Base-by-base conservation (phyloP, 345 rosid species). In the Gossypium arboreum region DNA sequence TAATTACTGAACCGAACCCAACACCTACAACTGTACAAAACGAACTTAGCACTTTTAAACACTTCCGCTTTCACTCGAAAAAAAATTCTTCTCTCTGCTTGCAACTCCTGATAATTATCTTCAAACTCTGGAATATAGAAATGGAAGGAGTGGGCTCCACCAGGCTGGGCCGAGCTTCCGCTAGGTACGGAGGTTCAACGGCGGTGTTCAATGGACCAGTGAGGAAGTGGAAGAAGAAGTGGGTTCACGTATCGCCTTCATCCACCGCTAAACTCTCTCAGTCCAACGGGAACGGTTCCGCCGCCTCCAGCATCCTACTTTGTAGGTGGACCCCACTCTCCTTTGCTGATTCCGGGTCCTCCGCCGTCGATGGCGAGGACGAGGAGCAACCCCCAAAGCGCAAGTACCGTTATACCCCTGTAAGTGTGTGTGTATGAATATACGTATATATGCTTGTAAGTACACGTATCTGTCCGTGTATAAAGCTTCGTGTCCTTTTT, bases 171-270 rank as follows among this genome's bases (percentile, higher is more conserved):
- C 90, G 98, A 25, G 86, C 92, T 7, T 91, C 98, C 5, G 87
- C 97, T 55, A 83, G 97, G 71, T 91, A 87, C 84, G 92, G 94
- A 62, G 93, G 94, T 62, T 86, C 97, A 48, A 75, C 90, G 72
- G 90, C 90, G 25, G 93, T 91, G 63, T 90, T 95, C 77, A 93
- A 82, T 76, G 97, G 99, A 10, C 97, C 94, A 12, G 99, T 95
- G 18, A 86, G 98, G 82, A 91, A 85, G 86, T 93, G 99, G 99
- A 95, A 88, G 93, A 91, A 89, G 89, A 91, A 86, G 85, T 95
- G 99, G 99, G 96, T 95, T 81, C 94, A 94, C 82, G 93, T 95
- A 69, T 78, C 91, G 3, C 79, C 86, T 3, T 79, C 87, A 20
- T 51, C 86, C 59, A 72, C 84, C 48, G 82, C 74, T 75, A 83